phyloP scores from a whole-genome alignment of 177 flowering plant genomes.

The Vitis hybrid region DNA sequence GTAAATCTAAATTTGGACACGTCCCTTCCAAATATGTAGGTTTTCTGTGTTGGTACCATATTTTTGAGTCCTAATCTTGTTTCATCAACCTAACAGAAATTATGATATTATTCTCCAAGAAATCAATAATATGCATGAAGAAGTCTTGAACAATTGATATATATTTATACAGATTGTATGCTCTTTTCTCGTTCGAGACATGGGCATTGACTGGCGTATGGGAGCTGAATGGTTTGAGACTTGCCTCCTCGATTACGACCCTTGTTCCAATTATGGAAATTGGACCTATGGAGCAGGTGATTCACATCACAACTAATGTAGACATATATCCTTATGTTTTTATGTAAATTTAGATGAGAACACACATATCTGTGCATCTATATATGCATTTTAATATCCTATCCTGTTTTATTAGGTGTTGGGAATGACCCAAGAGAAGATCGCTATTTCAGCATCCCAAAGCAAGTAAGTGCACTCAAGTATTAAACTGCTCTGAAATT shows the following conservation, averaged over 20 bases:
- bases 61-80: no score
- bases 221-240: conserved; percentile 99
- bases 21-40: no score
- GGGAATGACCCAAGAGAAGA: conserved; percentile 99
- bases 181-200: conserved; percentile 95
- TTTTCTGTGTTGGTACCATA: no score
- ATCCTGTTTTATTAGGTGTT: conserved; percentile 49
- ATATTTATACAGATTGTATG: conserved; percentile 72
- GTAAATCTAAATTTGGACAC: conserved; percentile 30
- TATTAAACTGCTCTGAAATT: not conserved
- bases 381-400: not conserved
- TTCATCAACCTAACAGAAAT: no score
- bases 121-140: not conserved
- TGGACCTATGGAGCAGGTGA: conserved; percentile 99
- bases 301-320: not conserved
- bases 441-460: conserved; percentile 94
- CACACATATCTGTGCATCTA: not conserved
- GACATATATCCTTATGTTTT: not conserved
- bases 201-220: conserved; percentile 99
- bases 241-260: conserved; percentile 92
- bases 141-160: not conserved
- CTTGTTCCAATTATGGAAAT: conserved; percentile 95
- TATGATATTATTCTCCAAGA: not conserved
- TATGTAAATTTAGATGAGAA: not conserved
- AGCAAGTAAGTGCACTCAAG: conserved; percentile 60